Percentiles rank a stretch among this genome's conserved stretches.
phyloP scores from a whole-genome alignment of 805 yeast species.

The Candida namnaoensis region DNA sequence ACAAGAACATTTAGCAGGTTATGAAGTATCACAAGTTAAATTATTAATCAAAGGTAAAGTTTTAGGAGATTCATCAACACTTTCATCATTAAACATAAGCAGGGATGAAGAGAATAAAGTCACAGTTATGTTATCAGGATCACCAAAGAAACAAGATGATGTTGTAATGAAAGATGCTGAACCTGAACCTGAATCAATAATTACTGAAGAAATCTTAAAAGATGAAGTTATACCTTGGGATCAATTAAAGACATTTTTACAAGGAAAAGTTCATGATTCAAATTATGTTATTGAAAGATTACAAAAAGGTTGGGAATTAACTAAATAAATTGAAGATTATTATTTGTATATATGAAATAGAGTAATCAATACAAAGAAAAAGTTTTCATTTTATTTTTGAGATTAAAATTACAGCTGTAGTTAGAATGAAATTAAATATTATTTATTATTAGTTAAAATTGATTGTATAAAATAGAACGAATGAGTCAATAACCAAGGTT shows the following conservation, averaged over 20 bases:
- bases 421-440: too few species aligned
- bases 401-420: too few species aligned
- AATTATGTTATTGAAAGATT: constrained; percentile 23
- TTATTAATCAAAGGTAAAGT: constrained; percentile 57
- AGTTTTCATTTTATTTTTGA: too few species aligned
- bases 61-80: constrained; percentile 37
- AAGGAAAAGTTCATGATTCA: constrained; percentile 23
- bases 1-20: constrained; percentile 20
- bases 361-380: too few species aligned
- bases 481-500: too few species aligned
- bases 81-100: constrained; percentile 22
- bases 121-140: constrained; percentile 32
- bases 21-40: constrained; percentile 33
- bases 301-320: constrained; percentile 30
- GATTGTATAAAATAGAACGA: too few species aligned
- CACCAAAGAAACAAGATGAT: constrained; percentile 3
- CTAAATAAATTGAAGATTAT: constrained; percentile 11
- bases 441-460: too few species aligned
- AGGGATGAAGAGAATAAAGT: constrained; percentile 23
- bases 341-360: background rate
- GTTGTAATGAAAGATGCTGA: background rate
- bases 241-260: constrained; percentile 27
- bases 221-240: constrained; percentile 32
- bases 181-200: constrained; percentile 1
- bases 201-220: background rate